Evolutionary conservation across 2,329 filamentous ascomycete genomes (phyloP).

Genomic region (Talaromyces pinophilus): DNA sequence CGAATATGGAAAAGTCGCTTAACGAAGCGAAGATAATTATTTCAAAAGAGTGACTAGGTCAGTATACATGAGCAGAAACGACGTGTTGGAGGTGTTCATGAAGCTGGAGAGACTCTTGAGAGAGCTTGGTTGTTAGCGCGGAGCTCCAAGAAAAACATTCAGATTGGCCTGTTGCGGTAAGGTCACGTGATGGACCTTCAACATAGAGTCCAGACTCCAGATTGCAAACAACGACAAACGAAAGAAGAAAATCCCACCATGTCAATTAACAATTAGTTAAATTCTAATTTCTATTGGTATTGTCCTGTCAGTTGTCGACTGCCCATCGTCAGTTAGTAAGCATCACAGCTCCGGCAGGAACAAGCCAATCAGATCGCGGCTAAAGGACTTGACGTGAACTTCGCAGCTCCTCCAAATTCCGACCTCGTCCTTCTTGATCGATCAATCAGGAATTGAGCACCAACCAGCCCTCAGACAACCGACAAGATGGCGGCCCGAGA

Average conservation of each 20-base stretch:
- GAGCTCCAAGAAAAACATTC: conserved; percentile 21
- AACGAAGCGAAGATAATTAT: background rate
- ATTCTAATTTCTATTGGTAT: background rate
- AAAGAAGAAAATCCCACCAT: background rate
- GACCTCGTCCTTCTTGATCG: conserved; percentile 14
- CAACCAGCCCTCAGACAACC: conserved; percentile 24
- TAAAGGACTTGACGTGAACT: conserved; percentile 39
- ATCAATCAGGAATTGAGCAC: conserved; percentile 19
- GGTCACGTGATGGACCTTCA: conserved; percentile 16
- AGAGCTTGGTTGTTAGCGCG: conserved; percentile 15
- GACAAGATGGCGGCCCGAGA: conserved; percentile 37
- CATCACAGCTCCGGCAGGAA: conserved; percentile 15
- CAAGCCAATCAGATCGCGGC: conserved; percentile 39
- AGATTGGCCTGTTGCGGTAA: background rate
- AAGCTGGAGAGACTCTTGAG: conserved; percentile 4
- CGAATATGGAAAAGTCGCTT: background rate
- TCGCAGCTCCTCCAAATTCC: conserved; percentile 27
- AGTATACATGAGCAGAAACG: conserved; percentile 5
- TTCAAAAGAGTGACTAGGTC: conserved; percentile 19
- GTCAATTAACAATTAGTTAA: background rate
- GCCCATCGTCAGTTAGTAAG: conserved; percentile 22
- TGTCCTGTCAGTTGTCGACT: background rate
- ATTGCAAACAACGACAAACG: background rate
- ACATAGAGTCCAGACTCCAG: too few species aligned
- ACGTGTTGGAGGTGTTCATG: background rate